Evolutionary conservation across 805 yeast genomes (phyloP).

Genomic region (Nakazawaea peltata): DNA sequence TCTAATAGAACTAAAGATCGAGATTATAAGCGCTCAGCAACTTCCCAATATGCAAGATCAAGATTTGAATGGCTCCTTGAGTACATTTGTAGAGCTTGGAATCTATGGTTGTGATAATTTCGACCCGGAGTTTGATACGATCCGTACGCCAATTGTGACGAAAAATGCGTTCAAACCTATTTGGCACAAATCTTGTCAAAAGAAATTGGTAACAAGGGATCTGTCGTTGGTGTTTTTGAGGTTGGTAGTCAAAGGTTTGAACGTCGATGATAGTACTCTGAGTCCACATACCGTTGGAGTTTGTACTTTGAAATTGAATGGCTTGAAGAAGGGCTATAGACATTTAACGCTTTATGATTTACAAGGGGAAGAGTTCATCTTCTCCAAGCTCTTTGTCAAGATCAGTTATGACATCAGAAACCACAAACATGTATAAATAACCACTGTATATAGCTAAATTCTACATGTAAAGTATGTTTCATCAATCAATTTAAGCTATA

Average conservation of each 20-base stretch:
- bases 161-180: slow-evolving; percentile 84
- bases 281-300: slow-evolving; percentile 43
- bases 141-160: slow-evolving; percentile 27
- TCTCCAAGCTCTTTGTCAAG: slow-evolving; percentile 41
- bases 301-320: slow-evolving; percentile 50
- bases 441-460: too few species aligned
- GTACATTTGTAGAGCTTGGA: slow-evolving; percentile 59
- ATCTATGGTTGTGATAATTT: slow-evolving; percentile 34
- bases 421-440: neutral
- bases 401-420: slow-evolving; percentile 16
- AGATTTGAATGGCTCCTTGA: slow-evolving; percentile 31
- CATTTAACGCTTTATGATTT: slow-evolving; percentile 70
- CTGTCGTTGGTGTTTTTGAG: slow-evolving; percentile 49
- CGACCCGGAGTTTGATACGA: neutral
- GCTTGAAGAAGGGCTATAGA: slow-evolving; percentile 71
- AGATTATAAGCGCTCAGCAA: slow-evolving; percentile 75
- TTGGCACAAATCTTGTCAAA: slow-evolving; percentile 58
- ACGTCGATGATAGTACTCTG: slow-evolving; percentile 2
- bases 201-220: slow-evolving; percentile 26
- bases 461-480: too few species aligned
- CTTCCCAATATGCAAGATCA: slow-evolving; percentile 61
- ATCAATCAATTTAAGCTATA: neutral
- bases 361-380: slow-evolving; percentile 68
- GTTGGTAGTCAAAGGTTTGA: slow-evolving; percentile 34
- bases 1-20: slow-evolving; percentile 25